Base-by-base conservation (phyloP, 257 asterid genomes). In the Echites panduratus region DNA sequence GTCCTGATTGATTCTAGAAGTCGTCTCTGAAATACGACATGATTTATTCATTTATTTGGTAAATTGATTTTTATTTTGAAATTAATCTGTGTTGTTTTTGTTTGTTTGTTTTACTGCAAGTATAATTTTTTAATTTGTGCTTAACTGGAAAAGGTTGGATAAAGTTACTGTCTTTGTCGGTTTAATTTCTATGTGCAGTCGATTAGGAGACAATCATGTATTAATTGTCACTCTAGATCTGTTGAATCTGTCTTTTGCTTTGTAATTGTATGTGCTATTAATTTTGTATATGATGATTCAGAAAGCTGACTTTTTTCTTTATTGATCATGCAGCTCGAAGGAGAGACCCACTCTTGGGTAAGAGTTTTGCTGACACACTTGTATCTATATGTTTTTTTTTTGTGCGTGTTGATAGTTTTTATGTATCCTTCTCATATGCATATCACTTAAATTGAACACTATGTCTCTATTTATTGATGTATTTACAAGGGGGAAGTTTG, bases 261-360 rank as follows among this genome's bases (percentile, higher is more conserved):
- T 76, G 3, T 48, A 52, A 24, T 64, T 17, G 5, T 66, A 48
- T 45, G 6, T 9, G 11, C 20, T 65, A 44, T 64, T 64, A 5
- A 79, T 54, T 22, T 40, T 73, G 41, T 38, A 38, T 29, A 44
- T 57, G 35, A 66, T 63, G 71, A 77, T 63, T 66, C 54, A 47
- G 78, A 82, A 53, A 57, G 75, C 29, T 65, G 58, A 61, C 76
- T 27, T 77, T 45, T 56, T 38, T 57, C 61, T n/a, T 58, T 53
- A 45, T 82, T 71, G 43, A 26, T 72, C 69, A 67, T 80, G 92
- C 91, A 93, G 97, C 98, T 90, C 97, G 83, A 93, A 93, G 98
- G 98, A 93, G 97, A 93, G 87, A 78, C 98, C 98, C 96, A 90
- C 98, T 93, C 97, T 93, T 72, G 98, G 98, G 98, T 89, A 82